These are phyloP conservation scores for Colletotrichum agaves DNA, from an alignment of 2,329 filamentous ascomycete species.

Conservation along the genomic window DNA sequence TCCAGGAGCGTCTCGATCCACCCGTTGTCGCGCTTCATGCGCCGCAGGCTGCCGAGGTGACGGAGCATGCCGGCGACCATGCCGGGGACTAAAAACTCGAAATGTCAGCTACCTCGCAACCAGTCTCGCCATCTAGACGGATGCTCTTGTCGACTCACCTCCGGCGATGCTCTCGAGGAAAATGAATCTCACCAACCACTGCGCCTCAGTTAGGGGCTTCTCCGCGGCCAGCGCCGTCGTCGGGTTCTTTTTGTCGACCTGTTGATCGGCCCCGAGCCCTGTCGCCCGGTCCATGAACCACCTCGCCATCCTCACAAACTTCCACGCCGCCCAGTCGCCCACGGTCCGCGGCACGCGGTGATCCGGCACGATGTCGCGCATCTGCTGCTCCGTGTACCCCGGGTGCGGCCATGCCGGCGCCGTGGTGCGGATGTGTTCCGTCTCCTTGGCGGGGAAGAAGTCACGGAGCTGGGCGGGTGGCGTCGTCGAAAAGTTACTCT, in stretches of 20 bases:
- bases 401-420: slow-evolving; percentile 76
- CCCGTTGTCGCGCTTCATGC: slow-evolving; percentile 92
- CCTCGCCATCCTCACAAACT: slow-evolving; percentile 78
- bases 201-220: slow-evolving; percentile 79
- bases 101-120: slow-evolving; percentile 4
- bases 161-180: slow-evolving; percentile 96
- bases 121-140: not conserved
- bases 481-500: slow-evolving; percentile 61
- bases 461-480: slow-evolving; percentile 58
- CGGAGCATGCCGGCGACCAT: slow-evolving; percentile 97
- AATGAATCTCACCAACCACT: slow-evolving; percentile 74
- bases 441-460: slow-evolving; percentile 72
- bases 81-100: slow-evolving; percentile 72
- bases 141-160: slow-evolving; percentile 11
- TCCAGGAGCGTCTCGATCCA: slow-evolving; percentile 95
- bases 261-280: slow-evolving; percentile 77
- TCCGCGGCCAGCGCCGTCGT: slow-evolving; percentile 64
- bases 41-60: slow-evolving; percentile 84
- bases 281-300: slow-evolving; percentile 86
- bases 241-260: slow-evolving; percentile 67
- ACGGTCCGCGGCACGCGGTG: slow-evolving; percentile 79
- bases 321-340: slow-evolving; percentile 83
- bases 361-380: slow-evolving; percentile 77
- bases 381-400: slow-evolving; percentile 81
- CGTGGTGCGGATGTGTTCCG: slow-evolving; percentile 69